These are phyloP conservation scores for Leishmania martiniquensis DNA, from an alignment of 208 protist genomes.

Conservation along the genomic window DNA sequence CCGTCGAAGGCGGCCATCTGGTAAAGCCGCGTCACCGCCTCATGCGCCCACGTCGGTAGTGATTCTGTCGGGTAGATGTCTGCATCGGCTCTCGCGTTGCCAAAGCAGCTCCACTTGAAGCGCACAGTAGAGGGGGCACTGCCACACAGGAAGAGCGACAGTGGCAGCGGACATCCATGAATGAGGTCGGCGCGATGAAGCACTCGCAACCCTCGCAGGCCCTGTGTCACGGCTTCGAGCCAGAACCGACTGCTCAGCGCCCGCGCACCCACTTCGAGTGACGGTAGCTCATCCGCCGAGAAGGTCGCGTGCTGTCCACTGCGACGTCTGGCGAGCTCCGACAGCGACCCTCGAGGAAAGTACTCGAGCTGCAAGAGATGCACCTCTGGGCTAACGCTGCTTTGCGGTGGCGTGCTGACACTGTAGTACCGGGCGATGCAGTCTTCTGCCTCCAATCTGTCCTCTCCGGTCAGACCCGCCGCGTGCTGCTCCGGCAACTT, in stretches of 20 bases:
- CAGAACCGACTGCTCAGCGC: constrained; percentile 29
- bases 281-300: not conserved
- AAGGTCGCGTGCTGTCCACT: not conserved
- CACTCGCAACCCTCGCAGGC: constrained; percentile 42
- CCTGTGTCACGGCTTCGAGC: constrained; percentile 36
- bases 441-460: constrained; percentile 31
- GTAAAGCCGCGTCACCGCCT: constrained; percentile 15
- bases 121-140: constrained; percentile 14
- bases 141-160: constrained; percentile 46
- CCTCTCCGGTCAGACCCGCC: not conserved
- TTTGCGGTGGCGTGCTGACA: constrained; percentile 21
- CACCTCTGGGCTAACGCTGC: constrained; percentile 22
- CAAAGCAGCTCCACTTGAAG: constrained; percentile 68
- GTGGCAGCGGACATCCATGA: constrained; percentile 60
- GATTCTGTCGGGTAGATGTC: constrained; percentile 38
- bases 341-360: constrained; percentile 57
- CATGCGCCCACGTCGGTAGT: constrained; percentile 16
- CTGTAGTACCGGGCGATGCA: constrained; percentile 60
- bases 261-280: no score
- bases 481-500: not conserved
- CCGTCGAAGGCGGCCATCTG: not conserved
- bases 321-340: constrained; percentile 33
- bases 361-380: constrained; percentile 75
- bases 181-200: constrained; percentile 50
- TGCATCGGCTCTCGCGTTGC: constrained; percentile 33